Conservation (phyloP, 129 eudicot genomes). For the Logfia minima region DNA sequence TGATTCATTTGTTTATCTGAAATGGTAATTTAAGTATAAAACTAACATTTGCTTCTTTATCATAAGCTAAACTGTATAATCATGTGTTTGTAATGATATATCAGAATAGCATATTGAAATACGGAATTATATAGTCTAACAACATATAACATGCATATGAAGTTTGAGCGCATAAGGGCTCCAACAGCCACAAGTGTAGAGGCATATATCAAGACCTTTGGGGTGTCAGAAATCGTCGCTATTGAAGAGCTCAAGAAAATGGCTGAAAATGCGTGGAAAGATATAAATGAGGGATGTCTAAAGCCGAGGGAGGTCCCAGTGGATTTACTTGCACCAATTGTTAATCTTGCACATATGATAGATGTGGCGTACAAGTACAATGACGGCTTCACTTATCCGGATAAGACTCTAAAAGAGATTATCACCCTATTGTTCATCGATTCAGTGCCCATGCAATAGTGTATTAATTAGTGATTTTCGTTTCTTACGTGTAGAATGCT, state of each 20-base stretch:
- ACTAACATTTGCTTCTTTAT: too few relatives aligned
- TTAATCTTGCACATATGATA: not conserved
- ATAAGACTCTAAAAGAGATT: not conserved
- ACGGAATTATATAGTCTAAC: not conserved
- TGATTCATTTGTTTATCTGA: too few relatives aligned
- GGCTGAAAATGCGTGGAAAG: not conserved
- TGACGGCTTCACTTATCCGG: not conserved
- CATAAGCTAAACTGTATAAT: not conserved
- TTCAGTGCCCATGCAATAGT: not conserved
- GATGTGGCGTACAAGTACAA: not conserved
- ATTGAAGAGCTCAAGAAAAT: not conserved
- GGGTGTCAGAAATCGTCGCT: not conserved
- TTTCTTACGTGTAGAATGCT: not conserved
- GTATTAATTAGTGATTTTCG: not conserved
- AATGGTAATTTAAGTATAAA: too few relatives aligned
- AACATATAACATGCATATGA: not conserved
- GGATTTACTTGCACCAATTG: not conserved
- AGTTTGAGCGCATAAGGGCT: not conserved
- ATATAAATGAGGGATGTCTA: not conserved
- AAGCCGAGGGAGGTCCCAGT: not conserved
- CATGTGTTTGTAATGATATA: not conserved
- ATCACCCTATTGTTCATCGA: not conserved
- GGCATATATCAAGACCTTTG: not conserved
- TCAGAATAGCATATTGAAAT: not conserved
- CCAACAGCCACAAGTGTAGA: constrained; percentile 1